phyloP scores from a whole-genome alignment of 495 filamentous ascomycete genomes.

The Penicillium nucicola region DNA sequence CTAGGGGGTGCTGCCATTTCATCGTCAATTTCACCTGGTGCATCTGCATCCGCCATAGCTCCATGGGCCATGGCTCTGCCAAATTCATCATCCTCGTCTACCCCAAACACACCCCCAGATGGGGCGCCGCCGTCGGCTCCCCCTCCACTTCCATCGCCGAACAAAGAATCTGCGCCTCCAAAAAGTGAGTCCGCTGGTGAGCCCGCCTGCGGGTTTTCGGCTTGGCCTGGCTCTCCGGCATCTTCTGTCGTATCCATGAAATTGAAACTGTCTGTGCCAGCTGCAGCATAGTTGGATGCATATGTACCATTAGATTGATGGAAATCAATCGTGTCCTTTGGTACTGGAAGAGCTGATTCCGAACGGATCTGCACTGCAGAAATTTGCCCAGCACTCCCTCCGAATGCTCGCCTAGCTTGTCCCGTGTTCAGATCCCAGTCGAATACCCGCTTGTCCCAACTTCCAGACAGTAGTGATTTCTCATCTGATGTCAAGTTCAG shows the following conservation, averaged over 20 bases:
- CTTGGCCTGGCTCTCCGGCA: conserved; percentile 30
- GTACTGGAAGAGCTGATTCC: conserved; percentile 69
- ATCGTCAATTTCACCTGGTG: conserved; percentile 32
- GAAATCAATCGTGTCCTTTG: conserved; percentile 62
- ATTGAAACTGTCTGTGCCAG: conserved; percentile 37
- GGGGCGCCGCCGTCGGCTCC: conserved; percentile 54
- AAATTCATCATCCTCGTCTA: conserved; percentile 86
- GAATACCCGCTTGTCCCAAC: conserved; percentile 91
- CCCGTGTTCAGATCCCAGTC: conserved; percentile 97
- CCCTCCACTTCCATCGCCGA: conserved; percentile 62
- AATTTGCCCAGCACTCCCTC: conserved; percentile 77
- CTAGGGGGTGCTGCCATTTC: conserved; percentile 13
- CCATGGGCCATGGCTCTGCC: conserved; percentile 71
- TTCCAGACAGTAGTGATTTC: conserved; percentile 82
- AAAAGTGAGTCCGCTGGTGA: conserved; percentile 73
- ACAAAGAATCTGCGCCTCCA: conserved; percentile 68
- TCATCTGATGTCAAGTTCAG: conserved; percentile 81
- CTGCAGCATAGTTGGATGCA: conserved; percentile 53
- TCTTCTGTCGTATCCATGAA: conserved; percentile 47
- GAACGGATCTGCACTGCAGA: conserved; percentile 84
- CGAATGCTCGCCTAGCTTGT: conserved; percentile 67
- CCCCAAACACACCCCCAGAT: conserved; percentile 59
- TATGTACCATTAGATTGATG: conserved; percentile 63
- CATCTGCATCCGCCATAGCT: conserved; percentile 34
- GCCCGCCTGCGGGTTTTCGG: conserved; percentile 44